Evolutionary conservation across 2,329 filamentous ascomycete genomes (phyloP).

Genomic region (Colletotrichum gigasporum): DNA sequence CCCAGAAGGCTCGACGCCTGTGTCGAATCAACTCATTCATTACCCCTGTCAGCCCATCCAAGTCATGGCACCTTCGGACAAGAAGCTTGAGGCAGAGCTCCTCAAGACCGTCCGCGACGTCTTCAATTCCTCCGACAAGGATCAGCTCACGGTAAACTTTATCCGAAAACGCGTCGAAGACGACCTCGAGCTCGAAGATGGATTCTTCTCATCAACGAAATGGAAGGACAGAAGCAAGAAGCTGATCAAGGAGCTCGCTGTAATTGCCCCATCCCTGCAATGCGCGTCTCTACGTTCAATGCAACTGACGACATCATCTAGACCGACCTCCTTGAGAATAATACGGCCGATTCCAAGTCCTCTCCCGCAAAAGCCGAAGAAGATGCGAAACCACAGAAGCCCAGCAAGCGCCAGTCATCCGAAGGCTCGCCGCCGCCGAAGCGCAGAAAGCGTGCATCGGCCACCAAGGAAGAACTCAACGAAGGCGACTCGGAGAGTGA

Average conservation of each 20-base stretch:
- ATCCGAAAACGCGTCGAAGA: constrained; percentile 63
- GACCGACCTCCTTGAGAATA: constrained; percentile 9
- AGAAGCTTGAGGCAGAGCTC: constrained; percentile 56
- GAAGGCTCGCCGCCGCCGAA: constrained; percentile 48
- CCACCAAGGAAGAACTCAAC: constrained; percentile 42
- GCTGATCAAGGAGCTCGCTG: constrained; percentile 64
- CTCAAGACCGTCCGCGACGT: constrained; percentile 56
- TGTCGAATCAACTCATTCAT: too few species aligned
- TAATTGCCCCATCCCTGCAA: constrained; percentile 45
- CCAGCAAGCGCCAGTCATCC: constrained; percentile 44
- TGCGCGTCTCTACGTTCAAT: neutral
- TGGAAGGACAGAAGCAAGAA: constrained; percentile 70
- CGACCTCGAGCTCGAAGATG: constrained; percentile 56
- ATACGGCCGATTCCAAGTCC: neutral
- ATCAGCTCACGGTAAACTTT: constrained; percentile 64
- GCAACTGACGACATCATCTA: neutral
- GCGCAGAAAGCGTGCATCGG: constrained; percentile 48
- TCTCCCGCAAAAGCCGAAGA: constrained; percentile 11
- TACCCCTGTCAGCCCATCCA: neutral
- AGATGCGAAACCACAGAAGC: constrained; percentile 38
- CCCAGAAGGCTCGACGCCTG: neutral
- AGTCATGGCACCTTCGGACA: constrained; percentile 51
- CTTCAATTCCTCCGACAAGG: constrained; percentile 53
- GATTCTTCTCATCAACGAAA: constrained; percentile 56
- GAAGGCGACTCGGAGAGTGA: constrained; percentile 35